Evolutionary conservation across 805 yeast species (phyloP).

Genomic region (Cyberlindnera mississippiensis): DNA sequence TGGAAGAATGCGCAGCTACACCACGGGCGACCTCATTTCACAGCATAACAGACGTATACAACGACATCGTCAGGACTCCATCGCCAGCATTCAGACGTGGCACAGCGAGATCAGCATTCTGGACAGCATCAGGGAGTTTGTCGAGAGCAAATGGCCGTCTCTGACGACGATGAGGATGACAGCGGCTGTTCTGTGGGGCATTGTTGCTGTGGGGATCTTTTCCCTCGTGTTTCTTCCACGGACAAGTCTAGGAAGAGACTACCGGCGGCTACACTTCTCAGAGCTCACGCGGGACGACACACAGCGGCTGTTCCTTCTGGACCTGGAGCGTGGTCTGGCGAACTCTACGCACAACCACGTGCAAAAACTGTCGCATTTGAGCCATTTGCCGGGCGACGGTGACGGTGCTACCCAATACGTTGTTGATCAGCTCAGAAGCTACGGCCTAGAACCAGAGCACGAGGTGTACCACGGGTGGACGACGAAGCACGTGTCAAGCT

Average conservation of each 20-base stretch:
- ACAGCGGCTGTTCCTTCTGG: conserved; percentile 52
- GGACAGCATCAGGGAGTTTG: conserved; percentile 20
- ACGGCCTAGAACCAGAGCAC: conserved; percentile 46
- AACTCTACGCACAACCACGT: conserved; percentile 32
- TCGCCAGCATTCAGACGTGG: conserved; percentile 10
- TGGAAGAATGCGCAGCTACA: conserved; percentile 12
- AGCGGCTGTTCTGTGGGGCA: conserved; percentile 24
- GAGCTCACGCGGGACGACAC: conserved; percentile 65
- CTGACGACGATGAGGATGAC: conserved; percentile 19
- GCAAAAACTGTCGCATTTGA: conserved; percentile 17
- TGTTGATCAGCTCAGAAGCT: conserved; percentile 42
- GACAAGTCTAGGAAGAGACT: conserved; percentile 78
- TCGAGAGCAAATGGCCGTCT: conserved; percentile 20
- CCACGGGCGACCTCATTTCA: conserved; percentile 14
- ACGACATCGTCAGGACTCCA: conserved; percentile 13
- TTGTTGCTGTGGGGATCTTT: conserved; percentile 33
- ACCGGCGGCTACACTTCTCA: conserved; percentile 67
- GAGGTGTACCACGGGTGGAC: conserved; percentile 58
- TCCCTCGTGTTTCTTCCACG: conserved; percentile 76
- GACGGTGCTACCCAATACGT: conserved; percentile 46
- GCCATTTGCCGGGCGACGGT: conserved; percentile 28
- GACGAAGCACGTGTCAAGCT: conserved; percentile 46
- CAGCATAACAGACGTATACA: conserved; percentile 15
- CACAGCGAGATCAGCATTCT: conserved; percentile 15
- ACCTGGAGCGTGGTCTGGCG: conserved; percentile 27